Base-by-base conservation (phyloP, 2,329 filamentous ascomycete genomes). In the Plenodomus biglobosus region DNA sequence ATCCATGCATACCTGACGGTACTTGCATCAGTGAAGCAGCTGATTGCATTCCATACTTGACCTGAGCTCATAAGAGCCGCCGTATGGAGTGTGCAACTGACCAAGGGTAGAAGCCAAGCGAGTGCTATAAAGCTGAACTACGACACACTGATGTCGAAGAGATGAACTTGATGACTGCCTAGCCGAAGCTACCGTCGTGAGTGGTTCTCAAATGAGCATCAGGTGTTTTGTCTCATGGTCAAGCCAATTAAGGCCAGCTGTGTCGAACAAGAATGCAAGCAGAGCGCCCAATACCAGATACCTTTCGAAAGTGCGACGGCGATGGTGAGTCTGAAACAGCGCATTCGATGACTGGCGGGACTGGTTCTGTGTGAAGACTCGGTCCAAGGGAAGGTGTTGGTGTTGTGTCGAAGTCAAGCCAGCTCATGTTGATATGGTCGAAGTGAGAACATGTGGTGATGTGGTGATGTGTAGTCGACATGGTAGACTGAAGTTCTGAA, bases 21-120 rank as follows among this genome's bases (percentile, higher is more conserved):
- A 8, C 17, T 18, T 39, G 37, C 18, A 13, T 18, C 4, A 8
- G 22, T 24, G 22, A 24, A 24, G 22, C 22, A 24, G 19, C 37
- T 39, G 37, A 6, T 22, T 39, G 18, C 37, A 39, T 21, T 39
- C 37, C 37, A 39, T 24, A 20, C 15, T 39, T 39, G 37, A 39
- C 15, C 37, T 39, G 15, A 21, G 37, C 37, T 39, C 37, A 21
- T 21, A 39, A 18, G 15, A 39, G 37, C 37, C 37, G 37, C 37
- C 37, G 15, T 39, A 17, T 39, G 37, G 37, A 39, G 37, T 39
- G 37, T 39, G 37, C 37, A 39, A 39, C 37, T 15, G 21, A 21
- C 37, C 37, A 17, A 20, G 17, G 17, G 22, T 24, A 24, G 17
- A 18, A 11, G 18, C 18, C 13, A 10, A 21, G 37, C 13, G 32